These are phyloP conservation scores for Aspergillus neoniger DNA, from an alignment of 2,329 filamentous ascomycete species.

Conservation along the genomic window DNA sequence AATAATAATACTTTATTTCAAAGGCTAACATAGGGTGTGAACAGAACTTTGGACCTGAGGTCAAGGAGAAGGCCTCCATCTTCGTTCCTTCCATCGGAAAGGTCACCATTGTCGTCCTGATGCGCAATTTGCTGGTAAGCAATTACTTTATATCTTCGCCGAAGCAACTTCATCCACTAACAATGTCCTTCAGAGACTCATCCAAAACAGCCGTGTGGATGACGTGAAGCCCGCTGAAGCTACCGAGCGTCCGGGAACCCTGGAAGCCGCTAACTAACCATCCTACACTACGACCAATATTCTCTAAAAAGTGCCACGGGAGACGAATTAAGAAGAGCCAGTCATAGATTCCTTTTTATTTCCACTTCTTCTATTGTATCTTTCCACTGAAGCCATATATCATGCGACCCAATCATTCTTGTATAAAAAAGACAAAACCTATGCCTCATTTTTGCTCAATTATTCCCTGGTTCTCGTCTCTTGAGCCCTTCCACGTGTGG, in stretches of 20 bases:
- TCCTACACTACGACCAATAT: not conserved
- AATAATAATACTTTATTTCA: not conserved
- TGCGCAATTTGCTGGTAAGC: slow-evolving; percentile 84
- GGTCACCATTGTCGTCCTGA: slow-evolving; percentile 88
- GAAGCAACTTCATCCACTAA: slow-evolving; percentile 18
- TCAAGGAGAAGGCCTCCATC: slow-evolving; percentile 95
- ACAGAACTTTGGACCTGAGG: slow-evolving; percentile 80
- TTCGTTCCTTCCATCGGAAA: slow-evolving; percentile 97
- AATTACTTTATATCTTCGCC: not conserved
- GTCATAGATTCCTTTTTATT: slow-evolving; percentile 17
- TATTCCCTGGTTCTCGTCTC: not conserved
- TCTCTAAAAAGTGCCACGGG: slow-evolving; percentile 4
- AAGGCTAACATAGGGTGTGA: slow-evolving; percentile 6
- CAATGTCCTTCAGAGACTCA: slow-evolving; percentile 36
- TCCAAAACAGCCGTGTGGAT: slow-evolving; percentile 45
- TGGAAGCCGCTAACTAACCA: slow-evolving; percentile 35
- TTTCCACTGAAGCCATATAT: not conserved
- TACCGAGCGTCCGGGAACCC: slow-evolving; percentile 44
- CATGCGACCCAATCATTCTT: not conserved
- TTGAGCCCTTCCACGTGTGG: not conserved
- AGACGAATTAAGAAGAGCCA: slow-evolving; percentile 15
- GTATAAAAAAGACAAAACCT: not conserved
- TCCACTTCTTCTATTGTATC: slow-evolving; percentile 5
- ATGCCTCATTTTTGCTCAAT: not conserved
- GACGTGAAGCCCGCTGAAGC: slow-evolving; percentile 44